A percentile compares a stretch with the other conserved stretches of the same genome.
These are phyloP conservation scores for Entoloma clypeatum DNA, from an alignment of 1,284 basidiomycete genomes.

Conservation along the genomic window DNA sequence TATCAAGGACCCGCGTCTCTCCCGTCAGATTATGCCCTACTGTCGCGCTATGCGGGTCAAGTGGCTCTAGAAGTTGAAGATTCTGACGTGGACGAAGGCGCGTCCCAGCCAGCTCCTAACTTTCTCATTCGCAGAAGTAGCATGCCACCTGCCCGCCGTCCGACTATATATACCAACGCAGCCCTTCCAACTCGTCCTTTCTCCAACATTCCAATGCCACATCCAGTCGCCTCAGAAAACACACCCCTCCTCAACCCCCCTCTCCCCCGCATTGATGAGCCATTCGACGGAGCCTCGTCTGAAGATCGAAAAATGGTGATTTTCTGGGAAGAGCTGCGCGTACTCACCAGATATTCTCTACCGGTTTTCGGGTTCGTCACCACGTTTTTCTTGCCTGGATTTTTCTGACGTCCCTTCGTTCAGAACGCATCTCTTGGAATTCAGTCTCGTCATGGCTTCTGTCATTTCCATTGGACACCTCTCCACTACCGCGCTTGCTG, in stretches of 20 bases:
- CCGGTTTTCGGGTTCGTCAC: constrained; percentile 61
- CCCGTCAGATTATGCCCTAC: constrained; percentile 59
- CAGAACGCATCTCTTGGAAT: constrained; percentile 77
- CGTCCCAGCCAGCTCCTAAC: constrained; percentile 12
- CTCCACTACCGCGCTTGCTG: constrained; percentile 79
- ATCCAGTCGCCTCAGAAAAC: constrained; percentile 36
- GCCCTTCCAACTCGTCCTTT: constrained; percentile 19
- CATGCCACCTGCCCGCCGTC: constrained; percentile 21
- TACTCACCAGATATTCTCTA: constrained; percentile 59
- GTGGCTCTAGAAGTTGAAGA: constrained; percentile 20
- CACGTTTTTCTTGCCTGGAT: neutral
- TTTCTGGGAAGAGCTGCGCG: constrained; percentile 57
- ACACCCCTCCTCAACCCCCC: constrained; percentile 50
- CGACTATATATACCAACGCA: constrained; percentile 27
- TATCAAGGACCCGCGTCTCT: constrained; percentile 53
- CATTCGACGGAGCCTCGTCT: constrained; percentile 31
- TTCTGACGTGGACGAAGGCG: constrained; percentile 18
- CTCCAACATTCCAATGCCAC: constrained; percentile 15
- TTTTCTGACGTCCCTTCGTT: constrained; percentile 9
- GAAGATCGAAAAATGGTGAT: constrained; percentile 31
- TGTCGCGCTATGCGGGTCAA: constrained; percentile 45
- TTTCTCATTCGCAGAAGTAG: constrained; percentile 21
- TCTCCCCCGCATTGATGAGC: constrained; percentile 44
- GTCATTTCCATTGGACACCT: constrained; percentile 86
- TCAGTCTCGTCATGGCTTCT: constrained; percentile 68